Base-by-base conservation (phyloP, 331 rosid species). In the Malus hybrid region DNA sequence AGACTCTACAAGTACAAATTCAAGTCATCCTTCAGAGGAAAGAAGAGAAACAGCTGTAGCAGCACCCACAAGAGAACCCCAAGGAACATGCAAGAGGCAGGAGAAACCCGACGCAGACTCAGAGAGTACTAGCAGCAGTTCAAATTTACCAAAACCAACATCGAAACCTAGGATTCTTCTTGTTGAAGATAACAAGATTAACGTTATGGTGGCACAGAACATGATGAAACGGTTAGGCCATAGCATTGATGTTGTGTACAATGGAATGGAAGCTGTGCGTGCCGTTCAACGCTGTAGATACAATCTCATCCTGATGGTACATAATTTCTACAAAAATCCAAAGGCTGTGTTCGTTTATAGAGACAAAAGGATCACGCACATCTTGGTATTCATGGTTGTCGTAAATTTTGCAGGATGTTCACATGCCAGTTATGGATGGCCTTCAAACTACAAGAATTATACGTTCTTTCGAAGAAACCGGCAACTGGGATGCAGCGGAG, bases 401-500 rank as follows among this genome's bases (percentile, higher is more conserved):
- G 16, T 76, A 33, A 24, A 54, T 10, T 74, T 69, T 86, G 76
- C 84, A 95, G 97, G 99, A 95, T 87, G 96, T 92, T 34, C 85
- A 70, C 79, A 95, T 95, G 99, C 99, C 97, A 44, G 83, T 90
- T 73, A 92, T 95, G 99, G 89, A 92, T 81, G 99, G 99, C 46
- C 96, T 90, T 68, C 86, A 92, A 84, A 89, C 97, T 72, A 95
- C 99, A 19, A 89, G 84, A 84, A 55, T 95, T 78, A 95, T 95
- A 73, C 95, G 97, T 16, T 89, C 92, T 28, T 92, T 79, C 10
- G 99, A 95, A 86, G 92, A 92, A 86, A 88, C 92, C 0, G 97
- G 97, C 48, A 89, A 64, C 60, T 95, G 97, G 99, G 93, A 90
- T 36, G 97, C 89, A 13, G 93, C 97, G 48, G 82, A 69, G 76